Evolutionary conservation across 2,329 filamentous ascomycete species (phyloP).

Genomic region (Thelonectria discophora): DNA sequence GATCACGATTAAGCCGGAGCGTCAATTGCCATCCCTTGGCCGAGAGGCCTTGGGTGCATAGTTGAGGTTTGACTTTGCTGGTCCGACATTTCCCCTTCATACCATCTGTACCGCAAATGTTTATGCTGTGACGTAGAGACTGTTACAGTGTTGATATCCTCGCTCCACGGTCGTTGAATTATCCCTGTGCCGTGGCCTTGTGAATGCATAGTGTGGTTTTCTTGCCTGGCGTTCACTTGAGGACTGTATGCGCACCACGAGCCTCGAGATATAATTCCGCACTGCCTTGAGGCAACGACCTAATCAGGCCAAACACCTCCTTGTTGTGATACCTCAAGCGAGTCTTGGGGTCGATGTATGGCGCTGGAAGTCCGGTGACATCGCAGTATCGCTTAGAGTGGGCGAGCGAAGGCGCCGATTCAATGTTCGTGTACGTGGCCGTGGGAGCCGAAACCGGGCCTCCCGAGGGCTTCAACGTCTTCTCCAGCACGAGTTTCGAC

Average conservation of each 20-base stretch:
- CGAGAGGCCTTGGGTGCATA: conserved; percentile 85
- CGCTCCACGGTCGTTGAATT: not conserved
- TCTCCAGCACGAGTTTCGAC: conserved; percentile 88
- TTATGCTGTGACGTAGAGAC: conserved; percentile 5
- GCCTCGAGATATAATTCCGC: conserved; percentile 91
- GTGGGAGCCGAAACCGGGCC: conserved; percentile 63
- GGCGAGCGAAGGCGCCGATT: conserved; percentile 88
- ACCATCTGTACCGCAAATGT: conserved; percentile 12
- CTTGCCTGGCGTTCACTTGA: conserved; percentile 70
- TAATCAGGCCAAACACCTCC: conserved; percentile 88
- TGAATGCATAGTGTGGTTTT: conserved; percentile 16
- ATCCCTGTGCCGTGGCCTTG: conserved; percentile 3
- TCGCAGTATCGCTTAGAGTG: conserved; percentile 94
- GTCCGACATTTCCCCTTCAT: conserved; percentile 67
- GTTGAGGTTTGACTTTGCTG: conserved; percentile 96
- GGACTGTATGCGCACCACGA: conserved; percentile 88
- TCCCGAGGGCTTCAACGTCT: conserved; percentile 64
- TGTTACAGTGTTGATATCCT: not conserved
- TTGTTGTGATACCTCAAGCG: conserved; percentile 90
- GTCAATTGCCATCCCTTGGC: conserved; percentile 81
- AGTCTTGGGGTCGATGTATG: conserved; percentile 95
- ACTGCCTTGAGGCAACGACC: conserved; percentile 80
- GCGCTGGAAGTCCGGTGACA: conserved; percentile 89
- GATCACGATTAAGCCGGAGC: conserved; percentile 99
- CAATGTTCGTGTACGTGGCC: conserved; percentile 95